Base-by-base conservation (phyloP, 352 stramenopile species). In the Thalassiosira tumida region DNA sequence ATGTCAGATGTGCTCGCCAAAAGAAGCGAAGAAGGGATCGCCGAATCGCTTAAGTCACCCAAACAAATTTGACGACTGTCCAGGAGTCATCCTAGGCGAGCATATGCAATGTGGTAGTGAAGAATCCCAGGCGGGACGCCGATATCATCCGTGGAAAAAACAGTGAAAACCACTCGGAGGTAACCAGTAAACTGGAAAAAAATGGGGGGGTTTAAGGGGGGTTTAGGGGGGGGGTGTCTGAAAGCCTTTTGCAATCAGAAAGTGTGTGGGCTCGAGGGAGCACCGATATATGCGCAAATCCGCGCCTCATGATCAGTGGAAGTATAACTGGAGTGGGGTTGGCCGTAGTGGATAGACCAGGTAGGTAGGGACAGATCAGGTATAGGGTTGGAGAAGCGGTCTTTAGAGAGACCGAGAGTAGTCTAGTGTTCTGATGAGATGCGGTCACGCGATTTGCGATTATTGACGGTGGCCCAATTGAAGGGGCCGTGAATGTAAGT, bases 401-500 rank as follows among this genome's bases (percentile, higher is more conserved):
- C 10, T 21, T 10, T 21, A 21, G 7, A 54, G 47, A 7, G 47
- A 21, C 21, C 10, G 21, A 54, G 47, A 21, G 21, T 54, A 7
- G 35, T 38, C 62, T 35, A 75, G 4, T 75, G 33, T 1, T 75
- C 65, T 4, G n/a, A 2, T 24, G 31, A 17, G 17, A 75, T n/a
- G n/a, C 65, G 31, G 33, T 75, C 65, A 14, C 4, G 14, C n/a
- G 65, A 31, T 75, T 75, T 7, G 1, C 65, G 31, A 3, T 35
- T 35, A 50, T 50, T 26, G 17, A 75, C 35, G 1, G 4, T 21
- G 5, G 65, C 31, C 26, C 43, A 78, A 26, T 78, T 38, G 47
- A 78, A 78, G n/a, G 70, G 70, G 13, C 70, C 41, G 37, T 5
- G 7, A n/a, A 80, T 80, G 72, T 80, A 80, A n/a, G 72, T 80